Conservation (phyloP, 352 stramenopile species). For the Phytophthora agathidicida region DNA sequence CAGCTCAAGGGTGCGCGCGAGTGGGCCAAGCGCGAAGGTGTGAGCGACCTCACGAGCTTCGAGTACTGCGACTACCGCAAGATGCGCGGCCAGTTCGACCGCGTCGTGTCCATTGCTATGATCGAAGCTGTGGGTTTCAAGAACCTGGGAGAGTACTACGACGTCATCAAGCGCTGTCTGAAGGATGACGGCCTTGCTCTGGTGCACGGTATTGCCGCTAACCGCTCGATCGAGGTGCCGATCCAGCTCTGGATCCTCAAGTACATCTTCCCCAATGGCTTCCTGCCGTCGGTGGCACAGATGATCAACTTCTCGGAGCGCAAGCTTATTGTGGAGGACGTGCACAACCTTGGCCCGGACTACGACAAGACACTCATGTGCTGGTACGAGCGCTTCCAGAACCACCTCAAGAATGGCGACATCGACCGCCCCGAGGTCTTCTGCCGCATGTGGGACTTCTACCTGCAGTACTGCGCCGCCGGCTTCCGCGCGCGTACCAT, state of each 20-base stretch:
- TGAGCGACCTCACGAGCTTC: constrained; percentile 87
- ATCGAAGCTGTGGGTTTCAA: constrained; percentile 90
- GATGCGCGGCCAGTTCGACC: constrained; percentile 89
- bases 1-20: constrained; percentile 88
- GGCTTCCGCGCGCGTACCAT: constrained; percentile 89
- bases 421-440: constrained; percentile 86
- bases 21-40: constrained; percentile 76
- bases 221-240: constrained; percentile 84
- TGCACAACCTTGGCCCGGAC: constrained; percentile 88
- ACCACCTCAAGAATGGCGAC: constrained; percentile 74
- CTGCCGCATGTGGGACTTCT: constrained; percentile 91
- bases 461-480: constrained; percentile 91
- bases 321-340: constrained; percentile 82
- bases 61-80: constrained; percentile 92
- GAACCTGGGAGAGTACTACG: constrained; percentile 89
- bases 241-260: constrained; percentile 90
- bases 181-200: constrained; percentile 79
- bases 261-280: constrained; percentile 93
- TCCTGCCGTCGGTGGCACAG: constrained; percentile 80
- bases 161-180: constrained; percentile 79
- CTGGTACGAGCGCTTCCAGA: constrained; percentile 89
- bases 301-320: constrained; percentile 79
- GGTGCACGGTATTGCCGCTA: constrained; percentile 86
- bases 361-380: constrained; percentile 92
- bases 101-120: constrained; percentile 90